Percentiles rank a stretch among this genome's conserved stretches.
These are phyloP conservation scores for Herpetomonas tarakana DNA, from an alignment of 208 protist genomes.

Conservation along the genomic window DNA sequence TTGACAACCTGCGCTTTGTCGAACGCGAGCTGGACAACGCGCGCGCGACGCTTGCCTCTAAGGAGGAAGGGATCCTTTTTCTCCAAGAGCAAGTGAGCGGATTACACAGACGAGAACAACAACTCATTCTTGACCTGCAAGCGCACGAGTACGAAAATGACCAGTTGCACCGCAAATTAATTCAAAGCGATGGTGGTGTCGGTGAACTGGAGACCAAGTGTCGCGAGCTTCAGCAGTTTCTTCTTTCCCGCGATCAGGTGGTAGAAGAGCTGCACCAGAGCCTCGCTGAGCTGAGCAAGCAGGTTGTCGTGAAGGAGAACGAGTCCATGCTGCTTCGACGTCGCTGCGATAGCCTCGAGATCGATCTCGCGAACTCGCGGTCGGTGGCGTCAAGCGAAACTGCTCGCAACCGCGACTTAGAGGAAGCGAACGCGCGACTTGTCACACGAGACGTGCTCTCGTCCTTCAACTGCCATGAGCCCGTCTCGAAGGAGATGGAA, in stretches of 20 bases:
- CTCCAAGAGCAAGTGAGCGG: slow-evolving; percentile 71
- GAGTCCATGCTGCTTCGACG: slow-evolving; percentile 67
- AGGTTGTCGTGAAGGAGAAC: slow-evolving; percentile 76
- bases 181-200: slow-evolving; percentile 36
- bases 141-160: slow-evolving; percentile 79
- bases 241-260: slow-evolving; percentile 46
- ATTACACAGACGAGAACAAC: slow-evolving; percentile 74
- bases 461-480: slow-evolving; percentile 14
- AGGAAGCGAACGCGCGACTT: slow-evolving; percentile 72
- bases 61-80: slow-evolving; percentile 68
- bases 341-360: slow-evolving; percentile 48
- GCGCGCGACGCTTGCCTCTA: slow-evolving; percentile 57
- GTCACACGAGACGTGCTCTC: slow-evolving; percentile 53
- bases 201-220: slow-evolving; percentile 41
- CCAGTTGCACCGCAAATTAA: slow-evolving; percentile 61
- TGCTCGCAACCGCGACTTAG: slow-evolving; percentile 36
- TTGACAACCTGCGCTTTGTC: slow-evolving; percentile 49
- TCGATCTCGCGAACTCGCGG: slow-evolving; percentile 43
- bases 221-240: slow-evolving; percentile 46
- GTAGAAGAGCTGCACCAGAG: slow-evolving; percentile 79
- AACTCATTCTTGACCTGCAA: slow-evolving; percentile 75
- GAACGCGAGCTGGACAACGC: slow-evolving; percentile 72
- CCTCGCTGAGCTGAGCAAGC: slow-evolving; percentile 75
- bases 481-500: slow-evolving; percentile 24
- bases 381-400: slow-evolving; percentile 27